A percentile compares a stretch with the other conserved stretches of the same genome.
Conservation (phyloP, 306 rosid genomes). For the Citrullus mucosospermus region DNA sequence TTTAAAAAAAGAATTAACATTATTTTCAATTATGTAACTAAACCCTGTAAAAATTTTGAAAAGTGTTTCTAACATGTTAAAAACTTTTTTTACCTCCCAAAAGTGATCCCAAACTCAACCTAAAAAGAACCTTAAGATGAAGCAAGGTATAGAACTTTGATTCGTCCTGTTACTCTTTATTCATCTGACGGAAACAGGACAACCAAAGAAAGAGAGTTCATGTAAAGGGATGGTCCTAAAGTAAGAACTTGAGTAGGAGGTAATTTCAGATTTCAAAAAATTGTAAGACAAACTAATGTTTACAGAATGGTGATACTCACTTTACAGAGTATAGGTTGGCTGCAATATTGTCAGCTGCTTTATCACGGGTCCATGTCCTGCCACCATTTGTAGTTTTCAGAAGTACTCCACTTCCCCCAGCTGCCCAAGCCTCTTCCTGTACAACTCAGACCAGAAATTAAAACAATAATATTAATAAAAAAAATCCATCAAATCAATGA, state of each 20-base stretch:
- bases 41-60: neutral
- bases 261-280: neutral
- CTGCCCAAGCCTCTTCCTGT: slow-evolving; percentile 99
- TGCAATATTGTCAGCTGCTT: slow-evolving; percentile 95
- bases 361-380: slow-evolving; percentile 86
- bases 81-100: neutral
- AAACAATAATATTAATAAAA: neutral
- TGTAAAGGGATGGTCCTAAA: neutral
- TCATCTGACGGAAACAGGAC: neutral
- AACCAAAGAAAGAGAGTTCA: neutral
- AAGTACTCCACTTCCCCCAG: slow-evolving; percentile 93
- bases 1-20: neutral
- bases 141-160: neutral
- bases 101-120: neutral
- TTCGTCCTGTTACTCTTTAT: neutral
- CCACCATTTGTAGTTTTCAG: slow-evolving; percentile 88
- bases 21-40: neutral
- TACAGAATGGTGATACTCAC: slow-evolving; percentile 30
- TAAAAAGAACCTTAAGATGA: neutral
- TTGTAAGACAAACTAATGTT: neutral
- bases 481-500: neutral
- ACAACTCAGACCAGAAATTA: neutral
- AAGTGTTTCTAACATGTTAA: neutral
- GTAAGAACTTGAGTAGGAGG: neutral
- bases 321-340: slow-evolving; percentile 93